Conservation (phyloP, 2,329 filamentous ascomycete genomes). For the Monilinia laxa region DNA sequence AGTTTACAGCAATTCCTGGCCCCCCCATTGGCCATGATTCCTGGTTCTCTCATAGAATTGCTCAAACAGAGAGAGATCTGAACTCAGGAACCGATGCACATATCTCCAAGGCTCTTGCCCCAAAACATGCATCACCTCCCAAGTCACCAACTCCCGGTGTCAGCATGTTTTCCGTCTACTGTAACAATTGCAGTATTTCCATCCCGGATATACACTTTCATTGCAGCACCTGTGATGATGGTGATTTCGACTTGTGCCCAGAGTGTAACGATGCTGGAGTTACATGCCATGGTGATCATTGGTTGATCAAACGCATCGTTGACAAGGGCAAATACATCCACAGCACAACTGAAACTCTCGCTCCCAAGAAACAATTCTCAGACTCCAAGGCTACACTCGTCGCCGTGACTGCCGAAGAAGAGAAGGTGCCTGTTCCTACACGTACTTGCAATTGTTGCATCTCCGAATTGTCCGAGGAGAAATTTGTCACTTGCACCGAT, state of each 20-base stretch:
- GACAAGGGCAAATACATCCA: constrained; percentile 75
- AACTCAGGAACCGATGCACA: not conserved
- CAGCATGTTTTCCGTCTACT: constrained; percentile 77
- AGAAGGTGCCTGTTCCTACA: constrained; percentile 34
- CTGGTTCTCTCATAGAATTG: not conserved
- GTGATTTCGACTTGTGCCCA: constrained; percentile 91
- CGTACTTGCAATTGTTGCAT: constrained; percentile 67
- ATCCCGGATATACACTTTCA: constrained; percentile 88
- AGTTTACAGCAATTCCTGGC: not conserved
- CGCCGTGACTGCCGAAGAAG: constrained; percentile 29
- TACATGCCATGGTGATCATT: constrained; percentile 80
- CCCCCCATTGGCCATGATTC: not conserved
- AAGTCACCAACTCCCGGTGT: constrained; percentile 19
- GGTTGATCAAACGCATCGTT: constrained; percentile 89
- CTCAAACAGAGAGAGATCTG: not conserved
- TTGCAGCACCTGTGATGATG: constrained; percentile 88
- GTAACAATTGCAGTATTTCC: constrained; percentile 80
- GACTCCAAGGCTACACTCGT: constrained; percentile 36
- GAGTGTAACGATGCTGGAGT: constrained; percentile 73
- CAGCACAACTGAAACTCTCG: constrained; percentile 80
- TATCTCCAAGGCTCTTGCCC: not conserved
- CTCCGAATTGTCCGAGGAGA: constrained; percentile 60
- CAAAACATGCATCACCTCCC: constrained; percentile 13
- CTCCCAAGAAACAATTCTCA: constrained; percentile 46
- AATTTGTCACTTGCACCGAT: constrained; percentile 79